Percentiles rank a stretch among this genome's conserved stretches.
Evolutionary conservation across 164 flowering plant genomes (phyloP).

Genomic region (Tetrastigma voinierianum): DNA sequence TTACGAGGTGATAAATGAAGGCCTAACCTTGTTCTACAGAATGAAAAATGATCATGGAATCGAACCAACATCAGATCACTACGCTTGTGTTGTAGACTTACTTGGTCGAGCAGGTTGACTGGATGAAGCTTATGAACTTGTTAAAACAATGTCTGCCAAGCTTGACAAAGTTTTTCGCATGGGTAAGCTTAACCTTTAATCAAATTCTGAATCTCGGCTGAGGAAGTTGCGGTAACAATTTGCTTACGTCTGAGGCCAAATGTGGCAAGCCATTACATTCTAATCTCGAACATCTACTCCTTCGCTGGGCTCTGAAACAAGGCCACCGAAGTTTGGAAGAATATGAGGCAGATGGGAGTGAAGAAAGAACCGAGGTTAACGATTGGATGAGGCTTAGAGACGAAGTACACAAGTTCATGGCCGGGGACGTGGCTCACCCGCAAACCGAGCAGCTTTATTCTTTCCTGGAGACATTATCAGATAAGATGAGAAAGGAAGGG

Average conservation of each 20-base stretch:
- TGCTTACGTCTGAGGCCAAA: constrained; percentile 59
- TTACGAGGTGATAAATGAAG: constrained; percentile 67
- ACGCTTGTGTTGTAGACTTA: constrained; percentile 78
- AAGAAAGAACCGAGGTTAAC: constrained; percentile 83
- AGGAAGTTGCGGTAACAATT: constrained; percentile 53
- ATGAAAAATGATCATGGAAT: constrained; percentile 58
- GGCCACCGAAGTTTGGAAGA: constrained; percentile 52
- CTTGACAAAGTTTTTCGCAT: constrained; percentile 50
- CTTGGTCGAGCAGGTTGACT: constrained; percentile 80
- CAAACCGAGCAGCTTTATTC: constrained; percentile 50
- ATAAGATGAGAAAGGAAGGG: constrained; percentile 63
- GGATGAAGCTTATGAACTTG: constrained; percentile 58
- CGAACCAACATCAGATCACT: constrained; percentile 71
- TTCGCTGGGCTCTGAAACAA: constrained; percentile 74
- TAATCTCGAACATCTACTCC: constrained; percentile 75
- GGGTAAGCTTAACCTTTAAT: constrained; percentile 84
- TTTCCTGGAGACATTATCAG: constrained; percentile 47
- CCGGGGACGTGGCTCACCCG: constrained; percentile 67
- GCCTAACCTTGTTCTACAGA: constrained; percentile 46
- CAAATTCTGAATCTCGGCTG: constrained; percentile 62
- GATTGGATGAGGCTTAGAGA: constrained; percentile 74
- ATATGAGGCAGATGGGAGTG: constrained; percentile 69
- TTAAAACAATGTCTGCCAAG: constrained; percentile 47
- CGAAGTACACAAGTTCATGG: constrained; percentile 65
- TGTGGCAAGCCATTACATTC: constrained; percentile 77